Evolutionary conservation across 2,329 filamentous ascomycete genomes (phyloP).

Genomic region (Tolypocladium paradoxum): DNA sequence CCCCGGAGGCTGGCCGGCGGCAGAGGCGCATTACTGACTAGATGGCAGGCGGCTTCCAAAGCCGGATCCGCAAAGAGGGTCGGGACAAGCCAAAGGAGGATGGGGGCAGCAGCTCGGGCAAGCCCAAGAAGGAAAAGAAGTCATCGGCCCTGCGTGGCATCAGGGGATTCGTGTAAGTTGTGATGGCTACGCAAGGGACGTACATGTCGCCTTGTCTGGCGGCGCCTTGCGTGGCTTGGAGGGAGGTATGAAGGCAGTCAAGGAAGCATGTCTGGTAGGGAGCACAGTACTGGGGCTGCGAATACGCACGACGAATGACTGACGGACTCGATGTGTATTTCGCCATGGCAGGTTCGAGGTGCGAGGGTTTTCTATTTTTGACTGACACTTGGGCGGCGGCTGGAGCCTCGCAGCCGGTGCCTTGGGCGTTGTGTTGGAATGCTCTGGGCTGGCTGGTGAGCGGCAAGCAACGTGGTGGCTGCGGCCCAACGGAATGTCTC

Average conservation of each 20-base stretch:
- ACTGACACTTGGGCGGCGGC: too few relatives aligned
- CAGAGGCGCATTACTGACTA: slow-evolving; percentile 11
- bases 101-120: slow-evolving; percentile 15
- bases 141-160: slow-evolving; percentile 29
- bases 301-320: background rate
- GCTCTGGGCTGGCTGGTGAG: too few relatives aligned
- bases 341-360: background rate
- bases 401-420: too few relatives aligned
- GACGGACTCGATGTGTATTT: background rate
- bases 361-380: too few relatives aligned
- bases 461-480: too few relatives aligned
- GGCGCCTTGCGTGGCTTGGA: background rate
- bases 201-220: too few relatives aligned
- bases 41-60: slow-evolving; percentile 34
- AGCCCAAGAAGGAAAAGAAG: slow-evolving; percentile 26
- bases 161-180: slow-evolving; percentile 23
- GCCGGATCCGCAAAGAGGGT: slow-evolving; percentile 33
- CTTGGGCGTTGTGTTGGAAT: too few relatives aligned
- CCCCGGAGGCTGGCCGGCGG: slow-evolving; percentile 5
- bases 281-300: background rate
- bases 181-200: background rate
- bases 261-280: background rate
- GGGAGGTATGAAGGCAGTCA: background rate
- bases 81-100: slow-evolving; percentile 38
- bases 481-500: too few relatives aligned